A percentile compares a stretch with the other conserved stretches of the same genome.
phyloP scores from a whole-genome alignment of 331 rosid species.

The Malus hybrid region DNA sequence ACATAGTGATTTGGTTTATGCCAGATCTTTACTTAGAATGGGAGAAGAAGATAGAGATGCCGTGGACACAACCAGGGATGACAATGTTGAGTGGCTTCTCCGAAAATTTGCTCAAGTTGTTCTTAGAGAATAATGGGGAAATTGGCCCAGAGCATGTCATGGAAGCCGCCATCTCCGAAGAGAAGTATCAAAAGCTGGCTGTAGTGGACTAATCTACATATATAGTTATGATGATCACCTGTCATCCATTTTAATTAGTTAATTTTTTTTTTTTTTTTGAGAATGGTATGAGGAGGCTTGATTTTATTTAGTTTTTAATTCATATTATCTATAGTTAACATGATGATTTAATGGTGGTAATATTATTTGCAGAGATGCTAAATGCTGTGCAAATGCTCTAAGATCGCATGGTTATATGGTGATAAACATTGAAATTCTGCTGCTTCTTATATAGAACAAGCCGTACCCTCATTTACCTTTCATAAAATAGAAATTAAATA shows the following conservation, averaged over 20 bases:
- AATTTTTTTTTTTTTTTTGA: too few relatives aligned
- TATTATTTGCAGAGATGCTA: neutral
- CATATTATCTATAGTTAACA: too few relatives aligned
- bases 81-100: slow-evolving; percentile 49
- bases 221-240: neutral
- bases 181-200: slow-evolving; percentile 34
- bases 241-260: too few relatives aligned
- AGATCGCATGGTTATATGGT: neutral
- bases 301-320: neutral
- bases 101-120: slow-evolving; percentile 42
- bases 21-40: neutral
- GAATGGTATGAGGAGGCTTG: neutral
- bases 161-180: slow-evolving; percentile 44
- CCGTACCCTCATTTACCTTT: too few relatives aligned
- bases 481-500: too few relatives aligned
- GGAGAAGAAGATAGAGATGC: neutral
- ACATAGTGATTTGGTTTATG: slow-evolving; percentile 46
- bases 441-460: neutral
- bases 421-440: too few relatives aligned
- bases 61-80: slow-evolving; percentile 31
- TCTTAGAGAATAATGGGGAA: slow-evolving; percentile 27
- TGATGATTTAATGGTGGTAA: too few relatives aligned
- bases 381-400: neutral
- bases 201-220: slow-evolving; percentile 31
- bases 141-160: slow-evolving; percentile 24